A percentile compares a stretch with the other conserved stretches of the same genome.
phyloP scores from a whole-genome alignment of 805 yeast species.

The Barnettozyma californica region DNA sequence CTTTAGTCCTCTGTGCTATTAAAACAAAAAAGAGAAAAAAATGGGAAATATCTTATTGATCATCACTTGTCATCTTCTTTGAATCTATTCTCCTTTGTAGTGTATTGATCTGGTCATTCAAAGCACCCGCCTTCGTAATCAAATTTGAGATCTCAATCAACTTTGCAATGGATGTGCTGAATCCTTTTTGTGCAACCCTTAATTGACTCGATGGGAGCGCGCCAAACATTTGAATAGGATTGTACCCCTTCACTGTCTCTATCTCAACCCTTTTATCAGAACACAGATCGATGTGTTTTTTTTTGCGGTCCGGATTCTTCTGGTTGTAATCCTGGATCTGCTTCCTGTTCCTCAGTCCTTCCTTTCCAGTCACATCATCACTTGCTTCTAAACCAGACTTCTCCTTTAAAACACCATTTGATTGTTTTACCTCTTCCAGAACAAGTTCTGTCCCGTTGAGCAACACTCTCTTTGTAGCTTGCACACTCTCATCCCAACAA shows the following conservation, averaged over 20 bases:
- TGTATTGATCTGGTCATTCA: background rate
- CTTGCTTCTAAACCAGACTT: background rate
- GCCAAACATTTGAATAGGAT: constrained; percentile 44
- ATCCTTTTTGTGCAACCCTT: constrained; percentile 33
- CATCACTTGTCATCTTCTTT: too few relatives aligned
- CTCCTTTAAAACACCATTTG: background rate
- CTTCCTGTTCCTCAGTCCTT: constrained; percentile 8
- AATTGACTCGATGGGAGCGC: constrained; percentile 40
- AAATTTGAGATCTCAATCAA: constrained; percentile 4
- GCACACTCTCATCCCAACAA: constrained; percentile 33
- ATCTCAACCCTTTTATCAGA: background rate
- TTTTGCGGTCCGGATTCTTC: background rate
- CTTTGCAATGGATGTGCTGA: constrained; percentile 28
- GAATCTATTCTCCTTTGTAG: background rate
- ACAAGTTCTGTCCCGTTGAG: background rate
- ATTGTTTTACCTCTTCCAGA: background rate
- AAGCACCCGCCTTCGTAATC: background rate
- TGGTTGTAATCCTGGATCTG: background rate
- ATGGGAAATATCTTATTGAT: background rate
- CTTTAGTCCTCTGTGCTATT: background rate
- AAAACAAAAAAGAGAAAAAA: too few relatives aligned
- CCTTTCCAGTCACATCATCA: background rate
- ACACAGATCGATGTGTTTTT: too few relatives aligned
- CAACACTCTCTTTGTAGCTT: constrained; percentile 20
- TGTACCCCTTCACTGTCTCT: constrained; percentile 14